Percentiles rank a stretch among this genome's conserved stretches.
These are phyloP conservation scores for Corymbia maculata DNA, from an alignment of 345 rosid genomes.

Conservation along the genomic window DNA sequence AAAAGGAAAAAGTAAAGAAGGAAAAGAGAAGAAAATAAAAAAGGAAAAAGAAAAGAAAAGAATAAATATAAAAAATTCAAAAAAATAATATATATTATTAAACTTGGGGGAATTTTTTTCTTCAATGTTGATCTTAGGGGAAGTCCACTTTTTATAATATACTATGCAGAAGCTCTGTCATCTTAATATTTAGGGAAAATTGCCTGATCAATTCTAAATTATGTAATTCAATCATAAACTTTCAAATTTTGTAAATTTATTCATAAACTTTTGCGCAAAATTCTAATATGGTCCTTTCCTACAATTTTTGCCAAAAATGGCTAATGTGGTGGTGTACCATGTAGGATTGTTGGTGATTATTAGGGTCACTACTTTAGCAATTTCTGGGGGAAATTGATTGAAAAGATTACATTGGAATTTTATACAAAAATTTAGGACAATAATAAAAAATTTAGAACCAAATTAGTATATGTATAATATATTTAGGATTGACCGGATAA, in stretches of 20 bases:
- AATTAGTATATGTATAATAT: fast-evolving
- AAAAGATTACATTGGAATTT: not conserved
- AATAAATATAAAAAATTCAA: too few species aligned
- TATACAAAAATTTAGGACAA: fast-evolving
- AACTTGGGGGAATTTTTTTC: not conserved
- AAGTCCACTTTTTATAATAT: not conserved
- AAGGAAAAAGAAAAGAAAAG: too few species aligned
- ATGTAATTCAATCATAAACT: too few species aligned
- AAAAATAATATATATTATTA: too few species aligned
- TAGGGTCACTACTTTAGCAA: not conserved
- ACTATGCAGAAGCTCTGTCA: not conserved
- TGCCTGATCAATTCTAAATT: slow-evolving; percentile 2
- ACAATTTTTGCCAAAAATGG: not conserved
- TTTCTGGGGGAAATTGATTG: not conserved
- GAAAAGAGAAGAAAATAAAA: too few species aligned
- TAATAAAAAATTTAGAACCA: slow-evolving; percentile 1
- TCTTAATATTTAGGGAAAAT: not conserved
- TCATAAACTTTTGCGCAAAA: not conserved
- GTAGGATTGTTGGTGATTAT: not conserved
- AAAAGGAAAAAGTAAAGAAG: too few species aligned
- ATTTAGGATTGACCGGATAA: not conserved
- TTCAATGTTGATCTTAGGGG: not conserved
- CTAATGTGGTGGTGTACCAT: not conserved
- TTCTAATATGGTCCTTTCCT: not conserved
- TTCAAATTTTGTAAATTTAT: not conserved